phyloP scores from a whole-genome alignment of 1,284 basidiomycete species.

The Tylopilus sp. region DNA sequence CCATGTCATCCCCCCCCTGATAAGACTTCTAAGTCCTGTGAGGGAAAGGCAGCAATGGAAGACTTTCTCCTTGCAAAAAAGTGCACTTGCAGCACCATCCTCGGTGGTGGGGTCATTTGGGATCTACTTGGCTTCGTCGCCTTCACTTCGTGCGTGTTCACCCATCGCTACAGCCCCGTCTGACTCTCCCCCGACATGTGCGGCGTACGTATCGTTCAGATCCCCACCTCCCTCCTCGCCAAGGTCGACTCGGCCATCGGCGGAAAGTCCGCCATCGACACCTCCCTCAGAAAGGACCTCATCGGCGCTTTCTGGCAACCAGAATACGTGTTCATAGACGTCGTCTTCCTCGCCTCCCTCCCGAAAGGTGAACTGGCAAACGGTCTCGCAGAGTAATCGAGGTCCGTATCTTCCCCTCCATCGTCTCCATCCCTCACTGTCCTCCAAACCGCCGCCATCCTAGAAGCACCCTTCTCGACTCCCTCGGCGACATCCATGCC shows the following conservation, averaged over 20 bases:
- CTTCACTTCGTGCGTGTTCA: conserved; percentile 88
- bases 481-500: conserved; percentile 62
- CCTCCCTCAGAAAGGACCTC: too few species aligned
- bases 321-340: conserved; percentile 95
- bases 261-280: too few species aligned
- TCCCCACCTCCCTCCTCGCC: conserved; percentile 93
- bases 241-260: conserved; percentile 99
- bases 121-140: conserved; percentile 98
- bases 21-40: conserved; percentile 88
- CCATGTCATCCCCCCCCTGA: conserved; percentile 84
- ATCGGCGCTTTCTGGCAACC: conserved; percentile 99
- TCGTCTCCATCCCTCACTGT: conserved; percentile 2
- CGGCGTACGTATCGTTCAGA: conserved; percentile 90
- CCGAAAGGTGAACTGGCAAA: conserved; percentile 94
- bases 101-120: conserved; percentile 96
- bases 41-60: conserved; percentile 92
- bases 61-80: conserved; percentile 88
- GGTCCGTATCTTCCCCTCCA: conserved; percentile 40
- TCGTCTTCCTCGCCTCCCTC: conserved; percentile 92
- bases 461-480: conserved; percentile 76
- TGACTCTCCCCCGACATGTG: conserved; percentile 60
- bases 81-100: conserved; percentile 91
- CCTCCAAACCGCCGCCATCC: conserved; percentile 85
- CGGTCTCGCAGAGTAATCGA: conserved; percentile 98
- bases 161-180: not conserved